Base-by-base conservation (phyloP, 129 eudicot genomes). In the Chrysanthemum lavandulifolium region DNA sequence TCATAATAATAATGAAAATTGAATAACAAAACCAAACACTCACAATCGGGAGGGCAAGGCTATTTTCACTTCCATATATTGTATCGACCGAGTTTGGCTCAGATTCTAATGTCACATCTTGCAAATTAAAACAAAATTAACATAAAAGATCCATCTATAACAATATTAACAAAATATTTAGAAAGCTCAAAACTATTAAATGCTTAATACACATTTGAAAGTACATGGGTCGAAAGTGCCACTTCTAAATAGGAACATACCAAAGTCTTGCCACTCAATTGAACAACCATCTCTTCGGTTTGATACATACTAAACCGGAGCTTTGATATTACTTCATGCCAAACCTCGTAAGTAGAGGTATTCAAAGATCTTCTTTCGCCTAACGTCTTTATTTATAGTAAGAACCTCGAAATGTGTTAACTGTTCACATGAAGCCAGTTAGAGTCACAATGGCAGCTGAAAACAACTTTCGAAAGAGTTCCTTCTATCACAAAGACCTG, bases 221-320 rank as follows among this genome's bases (percentile, higher is more conserved):
- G 51, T 63, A 6, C 33, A 33, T 13, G 21, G 51, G 25, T n/a
- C 6, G 11, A 13, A 16, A 10, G 47, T 45, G 54, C 14, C 7
- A 27, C 66, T 13, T 65, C 29, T 9, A 66, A 7, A 15, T 6
- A 47, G 13, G 43, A 43, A 61, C 59, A 71, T 79, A 91, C 97
- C 96, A 81, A 53, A 91, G 81, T 83, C 96, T 84, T 54, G 96
- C 96, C 36, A 91, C 97, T 82, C 97, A 36, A 96, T 91, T 14
- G 97, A 91, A 74, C 97, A 91, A 51, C 96, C 97, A 68, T 91
- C 97, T 80, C 96, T 83, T 56, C 71, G 97, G 97, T 83, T 92
- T 89, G 73, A 89, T 76, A 67, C 97, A 92, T 63, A 92, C 71
- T 79, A 78, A 87, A 83, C 56, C 79, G 81, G 51, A 92, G 97